A percentile compares a stretch with the other conserved stretches of the same genome.
Conservation (phyloP, 2,329 filamentous ascomycete species). For the Clathrospora elynae region DNA sequence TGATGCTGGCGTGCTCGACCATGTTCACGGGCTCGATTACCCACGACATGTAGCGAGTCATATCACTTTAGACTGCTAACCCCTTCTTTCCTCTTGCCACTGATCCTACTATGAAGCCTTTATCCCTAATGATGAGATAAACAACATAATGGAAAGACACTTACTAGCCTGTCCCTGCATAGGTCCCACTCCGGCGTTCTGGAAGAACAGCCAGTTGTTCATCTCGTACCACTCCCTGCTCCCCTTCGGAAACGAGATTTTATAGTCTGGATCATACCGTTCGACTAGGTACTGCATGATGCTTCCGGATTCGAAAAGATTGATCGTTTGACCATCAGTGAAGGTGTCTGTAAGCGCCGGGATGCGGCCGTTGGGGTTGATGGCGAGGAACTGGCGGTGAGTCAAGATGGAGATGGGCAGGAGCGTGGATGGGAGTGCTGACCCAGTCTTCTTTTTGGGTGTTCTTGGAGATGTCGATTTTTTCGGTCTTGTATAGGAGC, state of each 20-base stretch:
- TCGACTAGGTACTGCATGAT: slow-evolving; percentile 86
- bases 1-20: too few species aligned
- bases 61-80: too few species aligned
- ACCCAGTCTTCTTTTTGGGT: slow-evolving; percentile 77
- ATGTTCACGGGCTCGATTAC: too few species aligned
- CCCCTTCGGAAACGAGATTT: slow-evolving; percentile 76
- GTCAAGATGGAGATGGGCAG: not conserved
- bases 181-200: slow-evolving; percentile 79
- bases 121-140: not conserved
- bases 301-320: slow-evolving; percentile 80
- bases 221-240: slow-evolving; percentile 77
- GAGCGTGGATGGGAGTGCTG: not conserved
- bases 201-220: slow-evolving; percentile 71
- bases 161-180: slow-evolving; percentile 75
- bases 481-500: slow-evolving; percentile 76
- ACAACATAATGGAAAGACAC: slow-evolving; percentile 12
- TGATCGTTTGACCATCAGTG: slow-evolving; percentile 72
- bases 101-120: too few species aligned
- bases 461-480: slow-evolving; percentile 74
- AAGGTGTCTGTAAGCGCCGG: slow-evolving; percentile 81
- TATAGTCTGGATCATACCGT: slow-evolving; percentile 79
- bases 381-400: slow-evolving; percentile 69
- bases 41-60: too few species aligned
- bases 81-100: not conserved
- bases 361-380: slow-evolving; percentile 93